A percentile compares a stretch with the other conserved stretches of the same genome.
These are phyloP conservation scores for Gyrodon lividus DNA, from an alignment of 768 basidiomycete species.

Conservation along the genomic window DNA sequence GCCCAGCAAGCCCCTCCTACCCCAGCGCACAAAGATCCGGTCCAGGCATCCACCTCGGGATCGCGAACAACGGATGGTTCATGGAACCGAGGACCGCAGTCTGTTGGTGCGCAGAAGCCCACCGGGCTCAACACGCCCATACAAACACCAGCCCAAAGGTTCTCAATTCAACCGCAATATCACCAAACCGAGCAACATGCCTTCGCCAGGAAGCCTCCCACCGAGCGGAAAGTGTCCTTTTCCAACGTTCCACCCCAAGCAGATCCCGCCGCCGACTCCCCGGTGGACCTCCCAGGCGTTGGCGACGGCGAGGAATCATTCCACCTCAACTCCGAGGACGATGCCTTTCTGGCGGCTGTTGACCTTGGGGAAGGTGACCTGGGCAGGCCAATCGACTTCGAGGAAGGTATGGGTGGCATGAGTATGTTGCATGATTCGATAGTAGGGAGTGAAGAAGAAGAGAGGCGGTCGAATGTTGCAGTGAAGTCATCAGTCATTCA, in stretches of 20 bases:
- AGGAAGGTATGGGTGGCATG: conserved; percentile 32
- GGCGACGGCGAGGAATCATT: conserved; percentile 43
- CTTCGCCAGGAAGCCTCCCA: conserved; percentile 9
- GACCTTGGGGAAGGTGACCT: conserved; percentile 49
- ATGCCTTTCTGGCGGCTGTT: conserved; percentile 57
- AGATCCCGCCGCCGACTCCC: conserved; percentile 3
- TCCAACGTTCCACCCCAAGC: background rate
- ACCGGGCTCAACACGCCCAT: conserved; percentile 34
- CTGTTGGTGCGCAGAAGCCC: background rate
- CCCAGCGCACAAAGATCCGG: conserved; percentile 1
- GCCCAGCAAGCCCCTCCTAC: conserved; percentile 6
- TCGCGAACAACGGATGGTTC: background rate
- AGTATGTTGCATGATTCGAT: conserved; percentile 9
- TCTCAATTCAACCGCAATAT: conserved; percentile 3
- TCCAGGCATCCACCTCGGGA: background rate
- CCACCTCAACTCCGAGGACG: conserved; percentile 63
- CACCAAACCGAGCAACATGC: conserved; percentile 3
- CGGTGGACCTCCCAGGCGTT: conserved; percentile 9
- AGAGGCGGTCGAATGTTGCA: background rate
- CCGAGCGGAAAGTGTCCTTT: conserved; percentile 15
- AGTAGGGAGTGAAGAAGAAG: background rate
- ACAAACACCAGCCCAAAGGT: conserved; percentile 29
- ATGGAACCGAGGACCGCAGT: background rate
- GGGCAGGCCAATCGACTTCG: conserved; percentile 39
- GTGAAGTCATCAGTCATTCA: background rate